Percentiles rank a stretch among this genome's conserved stretches.
phyloP scores from a whole-genome alignment of 306 rosid genomes.

The Quercus gilva region DNA sequence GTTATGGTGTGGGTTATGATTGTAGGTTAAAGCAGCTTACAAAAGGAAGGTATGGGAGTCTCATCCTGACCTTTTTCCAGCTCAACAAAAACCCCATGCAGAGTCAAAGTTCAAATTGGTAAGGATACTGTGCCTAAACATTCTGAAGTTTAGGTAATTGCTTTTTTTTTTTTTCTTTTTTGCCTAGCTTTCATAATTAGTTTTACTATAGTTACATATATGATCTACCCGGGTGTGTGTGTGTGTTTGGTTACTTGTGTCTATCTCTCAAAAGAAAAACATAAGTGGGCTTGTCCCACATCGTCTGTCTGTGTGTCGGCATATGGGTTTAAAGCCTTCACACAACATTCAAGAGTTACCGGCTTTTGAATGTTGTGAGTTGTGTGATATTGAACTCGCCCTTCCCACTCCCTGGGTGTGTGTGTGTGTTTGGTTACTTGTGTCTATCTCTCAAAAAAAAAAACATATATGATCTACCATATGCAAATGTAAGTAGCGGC shows the following conservation, averaged over 20 bases:
- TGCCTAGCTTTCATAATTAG: background rate
- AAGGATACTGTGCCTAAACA: constrained; percentile 9
- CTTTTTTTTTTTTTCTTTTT: background rate
- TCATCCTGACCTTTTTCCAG: constrained; percentile 76
- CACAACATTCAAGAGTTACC: no score
- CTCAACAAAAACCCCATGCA: constrained; percentile 55
- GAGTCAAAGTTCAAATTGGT: constrained; percentile 71
- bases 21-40: constrained; percentile 73
- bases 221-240: no score
- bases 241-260: no score
- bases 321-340: no score
- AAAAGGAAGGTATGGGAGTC: constrained; percentile 75
- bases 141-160: background rate
- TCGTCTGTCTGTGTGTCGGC: no score
- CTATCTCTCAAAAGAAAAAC: no score
- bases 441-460: no score
- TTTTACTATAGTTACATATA: background rate
- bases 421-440: no score
- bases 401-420: no score
- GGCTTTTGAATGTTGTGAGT: no score
- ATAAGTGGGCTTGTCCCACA: no score
- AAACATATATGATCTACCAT: background rate
- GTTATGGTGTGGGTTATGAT: background rate
- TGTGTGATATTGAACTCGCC: no score
- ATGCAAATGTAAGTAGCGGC: background rate